A percentile compares a stretch with the other conserved stretches of the same genome.
Conservation (phyloP, 2,329 filamentous ascomycete genomes). For the Colletotrichum tamarilloi region DNA sequence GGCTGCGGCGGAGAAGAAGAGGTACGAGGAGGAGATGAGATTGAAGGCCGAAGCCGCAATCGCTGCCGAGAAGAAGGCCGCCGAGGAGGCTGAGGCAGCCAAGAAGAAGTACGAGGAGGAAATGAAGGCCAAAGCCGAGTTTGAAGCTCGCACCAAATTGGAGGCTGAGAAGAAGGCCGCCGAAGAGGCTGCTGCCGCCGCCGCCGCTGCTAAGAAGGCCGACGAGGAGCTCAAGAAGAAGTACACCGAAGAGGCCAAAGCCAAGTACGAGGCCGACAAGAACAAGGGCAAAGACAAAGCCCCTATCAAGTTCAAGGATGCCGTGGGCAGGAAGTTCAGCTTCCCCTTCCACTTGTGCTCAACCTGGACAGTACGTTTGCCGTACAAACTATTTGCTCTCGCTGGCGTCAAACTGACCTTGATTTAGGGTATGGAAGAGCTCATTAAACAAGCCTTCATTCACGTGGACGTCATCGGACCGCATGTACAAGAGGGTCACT, state of each 20-base stretch:
- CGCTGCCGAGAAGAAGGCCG: slow-evolving; percentile 52
- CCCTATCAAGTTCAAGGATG: slow-evolving; percentile 91
- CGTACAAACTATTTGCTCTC: not conserved
- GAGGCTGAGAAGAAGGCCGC: slow-evolving; percentile 45
- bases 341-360: slow-evolving; percentile 89
- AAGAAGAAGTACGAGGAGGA: slow-evolving; percentile 44
- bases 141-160: slow-evolving; percentile 40
- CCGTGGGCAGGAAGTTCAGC: slow-evolving; percentile 89
- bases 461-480: slow-evolving; percentile 82
- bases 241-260: slow-evolving; percentile 66
- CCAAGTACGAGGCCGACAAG: slow-evolving; percentile 58
- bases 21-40: slow-evolving; percentile 44
- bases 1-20: slow-evolving; percentile 46
- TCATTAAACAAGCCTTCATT: slow-evolving; percentile 86
- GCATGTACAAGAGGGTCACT: slow-evolving; percentile 82
- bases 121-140: slow-evolving; percentile 51
- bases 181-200: slow-evolving; percentile 41
- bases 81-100: slow-evolving; percentile 46
- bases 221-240: slow-evolving; percentile 65
- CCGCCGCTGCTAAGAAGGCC: slow-evolving; percentile 60
- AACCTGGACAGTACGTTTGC: slow-evolving; percentile 78
- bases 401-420: slow-evolving; percentile 38
- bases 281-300: slow-evolving; percentile 68
- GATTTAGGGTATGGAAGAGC: slow-evolving; percentile 81
- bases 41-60: slow-evolving; percentile 52